Conservation (phyloP, 2,329 filamentous ascomycete species). For the Aureobasidium mangrovei region DNA sequence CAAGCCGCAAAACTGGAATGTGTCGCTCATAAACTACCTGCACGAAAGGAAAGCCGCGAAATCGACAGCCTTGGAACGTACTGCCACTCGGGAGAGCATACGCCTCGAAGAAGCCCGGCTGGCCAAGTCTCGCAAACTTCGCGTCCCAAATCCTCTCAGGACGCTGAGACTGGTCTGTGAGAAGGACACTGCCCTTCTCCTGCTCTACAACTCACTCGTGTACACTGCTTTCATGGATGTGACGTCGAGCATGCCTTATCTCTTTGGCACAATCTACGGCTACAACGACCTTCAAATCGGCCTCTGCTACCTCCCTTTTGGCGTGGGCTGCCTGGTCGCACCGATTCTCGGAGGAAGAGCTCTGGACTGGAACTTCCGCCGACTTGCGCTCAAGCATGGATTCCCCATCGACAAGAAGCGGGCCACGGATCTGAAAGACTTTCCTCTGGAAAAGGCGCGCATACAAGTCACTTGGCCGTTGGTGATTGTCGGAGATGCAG, state of each 20-base stretch:
- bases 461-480: conserved; percentile 33
- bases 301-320: conserved; percentile 32
- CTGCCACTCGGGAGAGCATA: conserved; percentile 20
- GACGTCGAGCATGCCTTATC: conserved; percentile 37
- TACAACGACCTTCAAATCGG: conserved; percentile 41
- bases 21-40: conserved; percentile 23
- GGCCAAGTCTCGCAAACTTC: conserved; percentile 27
- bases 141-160: conserved; percentile 38
- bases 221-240: conserved; percentile 43
- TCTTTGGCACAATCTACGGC: conserved; percentile 38
- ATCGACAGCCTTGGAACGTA: conserved; percentile 18
- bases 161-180: conserved; percentile 33
- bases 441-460: conserved; percentile 42
- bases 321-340: conserved; percentile 29
- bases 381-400: conserved; percentile 53
- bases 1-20: conserved; percentile 23
- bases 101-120: conserved; percentile 21
- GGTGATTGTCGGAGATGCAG: conserved; percentile 27
- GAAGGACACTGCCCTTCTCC: conserved; percentile 32
- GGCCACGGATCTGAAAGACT: conserved; percentile 43
- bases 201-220: conserved; percentile 30
- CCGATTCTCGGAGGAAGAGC: conserved; percentile 43
- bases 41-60: conserved; percentile 16
- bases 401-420: conserved; percentile 53
- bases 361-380: conserved; percentile 65